Evolutionary conservation across 257 asterid genomes (phyloP).

Genomic region (Apocynum venetum): DNA sequence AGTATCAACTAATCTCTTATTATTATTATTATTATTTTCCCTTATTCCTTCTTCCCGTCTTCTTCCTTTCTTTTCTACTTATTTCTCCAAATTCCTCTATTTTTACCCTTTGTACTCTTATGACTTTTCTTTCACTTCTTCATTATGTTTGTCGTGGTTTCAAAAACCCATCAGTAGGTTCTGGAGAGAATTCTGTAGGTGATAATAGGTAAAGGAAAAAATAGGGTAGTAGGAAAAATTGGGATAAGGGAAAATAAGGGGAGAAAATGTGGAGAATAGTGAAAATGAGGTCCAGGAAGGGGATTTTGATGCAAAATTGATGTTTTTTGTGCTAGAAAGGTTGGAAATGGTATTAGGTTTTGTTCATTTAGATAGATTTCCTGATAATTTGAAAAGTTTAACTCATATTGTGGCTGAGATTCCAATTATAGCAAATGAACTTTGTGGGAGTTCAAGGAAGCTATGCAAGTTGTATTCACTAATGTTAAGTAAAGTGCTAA

Average conservation of each 20-base stretch:
- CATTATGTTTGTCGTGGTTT: constrained; percentile 61
- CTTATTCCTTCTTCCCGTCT: too few species aligned
- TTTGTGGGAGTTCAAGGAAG: constrained; percentile 45
- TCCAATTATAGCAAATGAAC: constrained; percentile 52
- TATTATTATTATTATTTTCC: too few species aligned
- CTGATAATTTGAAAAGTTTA: constrained; percentile 79
- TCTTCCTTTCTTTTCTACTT: constrained; percentile 23
- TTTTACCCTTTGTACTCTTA: constrained; percentile 78
- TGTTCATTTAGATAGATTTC: constrained; percentile 79
- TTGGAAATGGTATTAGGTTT: constrained; percentile 59
- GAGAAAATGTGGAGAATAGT: constrained; percentile 25
- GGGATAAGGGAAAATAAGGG: constrained; percentile 32
- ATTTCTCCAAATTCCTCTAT: constrained; percentile 82
- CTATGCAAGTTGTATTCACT: constrained; percentile 51
- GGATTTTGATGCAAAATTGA: constrained; percentile 46
- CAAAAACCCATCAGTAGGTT: constrained; percentile 34
- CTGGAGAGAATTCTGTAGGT: constrained; percentile 27
- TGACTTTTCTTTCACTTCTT: constrained; percentile 73
- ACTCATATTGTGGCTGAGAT: constrained; percentile 73
- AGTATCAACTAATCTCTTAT: too few species aligned
- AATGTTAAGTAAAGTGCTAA: constrained; percentile 55
- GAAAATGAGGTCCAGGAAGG: constrained; percentile 40
- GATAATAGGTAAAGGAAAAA: constrained; percentile 36
- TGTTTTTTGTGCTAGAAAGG: constrained; percentile 59
- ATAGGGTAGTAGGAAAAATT: constrained; percentile 35